These are phyloP conservation scores for Coemansia sp. DNA, from an alignment of 192 early-diverging fungal genomes.

Conservation along the genomic window DNA sequence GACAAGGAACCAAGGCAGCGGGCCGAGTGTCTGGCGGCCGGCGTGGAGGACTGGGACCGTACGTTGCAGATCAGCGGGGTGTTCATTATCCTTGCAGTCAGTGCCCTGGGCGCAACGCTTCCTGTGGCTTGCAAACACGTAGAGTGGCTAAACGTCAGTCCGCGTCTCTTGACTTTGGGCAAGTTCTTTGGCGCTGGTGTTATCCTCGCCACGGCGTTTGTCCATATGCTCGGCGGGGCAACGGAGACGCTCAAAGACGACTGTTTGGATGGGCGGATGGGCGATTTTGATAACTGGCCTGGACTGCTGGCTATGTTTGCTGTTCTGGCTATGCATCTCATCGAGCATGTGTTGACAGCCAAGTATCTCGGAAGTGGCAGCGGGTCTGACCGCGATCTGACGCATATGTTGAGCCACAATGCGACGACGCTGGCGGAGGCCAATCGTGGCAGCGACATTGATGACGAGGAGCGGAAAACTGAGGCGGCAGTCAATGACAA, in stretches of 20 bases:
- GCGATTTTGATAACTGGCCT: conserved; percentile 59
- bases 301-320: conserved; percentile 67
- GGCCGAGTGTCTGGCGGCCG: conserved; percentile 30
- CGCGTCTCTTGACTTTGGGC: conserved; percentile 40
- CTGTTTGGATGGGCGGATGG: conserved; percentile 59
- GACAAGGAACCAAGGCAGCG: not conserved
- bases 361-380: conserved; percentile 13
- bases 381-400: not conserved
- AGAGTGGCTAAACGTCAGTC: conserved; percentile 30
- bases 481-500: not conserved
- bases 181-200: conserved; percentile 71
- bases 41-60: conserved; percentile 50
- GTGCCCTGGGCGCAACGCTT: conserved; percentile 58
- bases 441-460: conserved; percentile 5
- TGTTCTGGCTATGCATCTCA: conserved; percentile 66
- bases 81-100: conserved; percentile 61
- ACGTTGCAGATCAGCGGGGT: conserved; percentile 58
- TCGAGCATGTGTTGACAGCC: conserved; percentile 59
- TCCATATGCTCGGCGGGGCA: conserved; percentile 74
- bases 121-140: conserved; percentile 54
- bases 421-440: not conserved
- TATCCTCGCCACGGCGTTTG: conserved; percentile 75
- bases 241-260: conserved; percentile 59
- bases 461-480: conserved; percentile 7
- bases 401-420: not conserved